Percentiles rank a stretch among this genome's conserved stretches.
Evolutionary conservation across 2,329 filamentous ascomycete species (phyloP).

Genomic region (Aspergillus caelatus): DNA sequence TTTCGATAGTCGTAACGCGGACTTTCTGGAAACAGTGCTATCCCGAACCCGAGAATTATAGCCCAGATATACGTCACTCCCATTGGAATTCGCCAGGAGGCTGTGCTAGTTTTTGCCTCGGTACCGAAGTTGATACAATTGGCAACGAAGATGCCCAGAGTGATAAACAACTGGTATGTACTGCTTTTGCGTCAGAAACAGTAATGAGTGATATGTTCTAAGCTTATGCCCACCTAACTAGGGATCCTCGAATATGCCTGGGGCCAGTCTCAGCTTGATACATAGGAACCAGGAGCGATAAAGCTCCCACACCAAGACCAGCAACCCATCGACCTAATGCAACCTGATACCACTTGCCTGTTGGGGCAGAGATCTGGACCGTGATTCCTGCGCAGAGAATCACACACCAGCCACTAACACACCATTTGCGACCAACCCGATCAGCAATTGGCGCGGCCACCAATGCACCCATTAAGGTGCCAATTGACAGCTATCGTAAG

Average conservation of each 20-base stretch:
- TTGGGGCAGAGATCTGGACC: conserved; percentile 45
- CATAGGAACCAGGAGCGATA: conserved; percentile 49
- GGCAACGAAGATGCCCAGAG: conserved; percentile 50
- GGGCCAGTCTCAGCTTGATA: conserved; percentile 50
- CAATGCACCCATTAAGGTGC: conserved; percentile 47
- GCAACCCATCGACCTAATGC: conserved; percentile 47
- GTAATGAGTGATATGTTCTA: neutral
- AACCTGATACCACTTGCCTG: conserved; percentile 44
- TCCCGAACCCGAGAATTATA: conserved; percentile 56
- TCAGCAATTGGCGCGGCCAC: conserved; percentile 46
- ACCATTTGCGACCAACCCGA: conserved; percentile 46
- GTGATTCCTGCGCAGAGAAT: conserved; percentile 45
- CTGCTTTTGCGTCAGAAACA: neutral
- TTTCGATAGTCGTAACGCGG: conserved; percentile 63
- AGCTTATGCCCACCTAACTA: conserved; percentile 36
- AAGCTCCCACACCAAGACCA: conserved; percentile 47
- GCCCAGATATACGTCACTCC: conserved; percentile 62
- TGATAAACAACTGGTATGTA: conserved; percentile 53
- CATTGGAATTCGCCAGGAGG: conserved; percentile 54
- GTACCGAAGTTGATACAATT: conserved; percentile 52
- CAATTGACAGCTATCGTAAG: conserved; percentile 42
- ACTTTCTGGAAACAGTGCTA: conserved; percentile 59
- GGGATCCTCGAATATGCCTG: conserved; percentile 47
- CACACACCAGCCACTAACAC: conserved; percentile 42
- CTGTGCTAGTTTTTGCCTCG: conserved; percentile 38